phyloP scores from a whole-genome alignment of 371 early-diverging fungal species.

The Capillidium rhysosporum region DNA sequence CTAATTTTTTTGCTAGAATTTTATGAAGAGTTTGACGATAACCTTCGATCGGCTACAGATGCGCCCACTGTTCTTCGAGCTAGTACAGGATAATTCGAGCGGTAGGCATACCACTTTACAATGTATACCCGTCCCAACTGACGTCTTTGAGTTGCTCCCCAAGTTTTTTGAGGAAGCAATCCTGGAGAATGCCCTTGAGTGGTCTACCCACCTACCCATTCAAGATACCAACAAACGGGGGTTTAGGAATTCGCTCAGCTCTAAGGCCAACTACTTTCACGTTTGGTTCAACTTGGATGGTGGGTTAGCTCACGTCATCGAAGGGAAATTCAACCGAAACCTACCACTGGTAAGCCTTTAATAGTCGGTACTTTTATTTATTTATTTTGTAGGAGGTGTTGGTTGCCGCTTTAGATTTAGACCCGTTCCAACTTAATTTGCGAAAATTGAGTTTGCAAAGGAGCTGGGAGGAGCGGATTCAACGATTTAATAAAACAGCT shows the following conservation, averaged over 20 bases:
- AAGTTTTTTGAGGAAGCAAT: conserved; percentile 79
- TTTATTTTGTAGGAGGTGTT: conserved; percentile 11
- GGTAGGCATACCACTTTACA: conserved; percentile 76
- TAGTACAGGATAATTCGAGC: conserved; percentile 44
- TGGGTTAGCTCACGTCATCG: conserved; percentile 92
- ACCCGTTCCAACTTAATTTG: conserved; percentile 17
- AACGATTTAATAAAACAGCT: conserved; percentile 7
- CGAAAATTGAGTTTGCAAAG: conserved; percentile 4
- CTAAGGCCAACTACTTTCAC: conserved; percentile 80
- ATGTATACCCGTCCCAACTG: conserved; percentile 73
- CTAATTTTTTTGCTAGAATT: conserved; percentile 30
- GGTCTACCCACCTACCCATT: conserved; percentile 79
- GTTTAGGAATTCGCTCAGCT: conserved; percentile 45
- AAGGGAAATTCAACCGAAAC: conserved; percentile 59
- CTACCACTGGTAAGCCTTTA: conserved; percentile 34
- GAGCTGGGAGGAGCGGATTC: neutral
- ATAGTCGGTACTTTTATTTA: neutral
- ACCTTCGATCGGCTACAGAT: conserved; percentile 54
- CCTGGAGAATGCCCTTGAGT: conserved; percentile 53
- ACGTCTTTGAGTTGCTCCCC: conserved; percentile 49
- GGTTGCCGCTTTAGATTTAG: conserved; percentile 15
- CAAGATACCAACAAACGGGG: conserved; percentile 54
- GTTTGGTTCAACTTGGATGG: conserved; percentile 81
- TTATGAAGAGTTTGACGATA: conserved; percentile 78
- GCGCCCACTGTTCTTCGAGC: conserved; percentile 74